These are phyloP conservation scores for Lasiodiplodia sp. DNA, from an alignment of 2,329 filamentous ascomycete genomes.

Conservation along the genomic window DNA sequence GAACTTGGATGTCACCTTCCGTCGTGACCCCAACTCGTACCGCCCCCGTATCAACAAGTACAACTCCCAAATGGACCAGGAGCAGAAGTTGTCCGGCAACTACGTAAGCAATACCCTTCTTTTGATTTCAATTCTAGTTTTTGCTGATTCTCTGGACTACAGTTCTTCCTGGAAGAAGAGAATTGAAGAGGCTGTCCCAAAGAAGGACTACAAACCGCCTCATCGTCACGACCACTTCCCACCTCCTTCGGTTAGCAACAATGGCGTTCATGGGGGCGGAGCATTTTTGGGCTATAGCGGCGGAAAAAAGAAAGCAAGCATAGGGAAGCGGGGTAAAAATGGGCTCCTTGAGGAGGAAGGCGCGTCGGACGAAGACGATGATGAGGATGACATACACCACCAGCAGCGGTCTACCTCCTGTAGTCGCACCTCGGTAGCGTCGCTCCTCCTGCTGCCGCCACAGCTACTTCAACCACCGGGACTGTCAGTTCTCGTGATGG, in stretches of 20 bases:
- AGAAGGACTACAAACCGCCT: conserved; percentile 48
- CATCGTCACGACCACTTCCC: conserved; percentile 31
- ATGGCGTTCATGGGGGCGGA: conserved; percentile 25
- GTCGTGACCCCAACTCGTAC: conserved; percentile 94
- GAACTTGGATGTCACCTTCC: conserved; percentile 97
- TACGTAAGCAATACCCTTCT: conserved; percentile 69
- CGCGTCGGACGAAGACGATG: conserved; percentile 67
- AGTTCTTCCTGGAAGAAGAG: conserved; percentile 96
- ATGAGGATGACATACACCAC: conserved; percentile 65
- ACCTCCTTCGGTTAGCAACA: conserved; percentile 18
- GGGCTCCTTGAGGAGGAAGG: conserved; percentile 60
- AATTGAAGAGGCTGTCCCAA: conserved; percentile 70
- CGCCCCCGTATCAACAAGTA: conserved; percentile 98
- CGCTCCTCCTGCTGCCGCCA: background rate
- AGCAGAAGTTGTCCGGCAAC: conserved; percentile 93
- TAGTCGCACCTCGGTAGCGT: conserved; percentile 35
- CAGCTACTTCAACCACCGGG: background rate
- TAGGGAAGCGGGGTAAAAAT: conserved; percentile 44
- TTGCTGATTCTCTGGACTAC: conserved; percentile 10
- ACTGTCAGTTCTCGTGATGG: conserved; percentile 52
- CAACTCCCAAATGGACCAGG: conserved; percentile 94
- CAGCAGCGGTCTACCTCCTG: conserved; percentile 71
- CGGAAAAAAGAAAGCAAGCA: conserved; percentile 43
- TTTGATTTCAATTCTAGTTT: no score
- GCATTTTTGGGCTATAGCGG: conserved; percentile 27